Percentiles rank a stretch among this genome's conserved stretches.
phyloP scores from a whole-genome alignment of 2,329 filamentous ascomycete genomes.

The Monosporascus sp. region DNA sequence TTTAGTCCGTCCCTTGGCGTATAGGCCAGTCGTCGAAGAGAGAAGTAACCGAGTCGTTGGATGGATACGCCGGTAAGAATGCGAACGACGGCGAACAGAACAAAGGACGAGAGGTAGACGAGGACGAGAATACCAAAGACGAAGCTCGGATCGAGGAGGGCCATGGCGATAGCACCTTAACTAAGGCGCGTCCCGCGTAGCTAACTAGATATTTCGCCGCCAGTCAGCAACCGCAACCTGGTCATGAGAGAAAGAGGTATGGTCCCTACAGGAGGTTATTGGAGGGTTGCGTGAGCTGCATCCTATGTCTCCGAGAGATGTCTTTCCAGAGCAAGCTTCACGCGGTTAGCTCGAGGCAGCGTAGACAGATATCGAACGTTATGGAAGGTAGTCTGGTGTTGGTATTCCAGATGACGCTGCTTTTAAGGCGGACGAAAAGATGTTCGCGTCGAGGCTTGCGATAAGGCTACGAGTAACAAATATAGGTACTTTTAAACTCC shows the following conservation, averaged over 20 bases:
- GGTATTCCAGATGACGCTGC: neutral
- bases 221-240: neutral
- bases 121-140: slow-evolving; percentile 80
- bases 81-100: slow-evolving; percentile 86
- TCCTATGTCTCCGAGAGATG: neutral
- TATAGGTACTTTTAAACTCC: neutral
- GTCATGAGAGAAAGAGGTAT: neutral
- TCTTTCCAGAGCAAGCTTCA: neutral
- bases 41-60: slow-evolving; percentile 89
- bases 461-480: neutral
- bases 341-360: neutral
- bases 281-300: neutral
- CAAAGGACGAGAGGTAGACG: slow-evolving; percentile 84
- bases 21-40: slow-evolving; percentile 84
- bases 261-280: neutral
- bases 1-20: slow-evolving; percentile 83
- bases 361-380: too few species aligned
- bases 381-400: too few species aligned
- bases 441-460: neutral
- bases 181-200: slow-evolving; percentile 22
- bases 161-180: slow-evolving; percentile 42
- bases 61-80: slow-evolving; percentile 93
- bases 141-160: slow-evolving; percentile 70
- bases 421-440: neutral
- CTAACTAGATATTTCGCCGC: slow-evolving; percentile 8